A percentile compares a stretch with the other conserved stretches of the same genome.
These are phyloP conservation scores for Rosa multiflora DNA, from an alignment of 306 rosid species.

Conservation along the genomic window DNA sequence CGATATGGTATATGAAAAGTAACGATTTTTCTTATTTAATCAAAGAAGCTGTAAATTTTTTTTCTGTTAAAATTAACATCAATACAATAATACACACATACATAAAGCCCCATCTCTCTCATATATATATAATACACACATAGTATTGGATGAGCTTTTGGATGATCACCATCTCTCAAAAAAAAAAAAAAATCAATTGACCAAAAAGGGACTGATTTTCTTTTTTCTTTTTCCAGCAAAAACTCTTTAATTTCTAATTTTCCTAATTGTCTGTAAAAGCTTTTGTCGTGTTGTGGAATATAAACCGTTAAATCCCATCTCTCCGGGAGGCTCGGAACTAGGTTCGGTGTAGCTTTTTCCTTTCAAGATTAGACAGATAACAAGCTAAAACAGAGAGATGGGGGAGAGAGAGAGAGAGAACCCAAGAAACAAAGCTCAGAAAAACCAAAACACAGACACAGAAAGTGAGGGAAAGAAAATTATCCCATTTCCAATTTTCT, in stretches of 20 bases:
- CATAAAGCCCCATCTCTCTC: no score
- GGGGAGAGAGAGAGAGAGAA: background rate
- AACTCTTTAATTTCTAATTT: background rate
- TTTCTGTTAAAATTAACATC: no score
- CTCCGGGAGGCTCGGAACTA: constrained; percentile 78
- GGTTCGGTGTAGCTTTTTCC: constrained; percentile 57
- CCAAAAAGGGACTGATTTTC: background rate
- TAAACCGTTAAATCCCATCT: constrained; percentile 50
- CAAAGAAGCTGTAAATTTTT: no score
- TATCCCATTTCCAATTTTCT: constrained; percentile 19
- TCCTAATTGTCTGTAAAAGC: background rate
- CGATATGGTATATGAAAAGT: no score
- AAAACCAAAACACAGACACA: constrained; percentile 5
- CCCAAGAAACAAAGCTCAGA: background rate
- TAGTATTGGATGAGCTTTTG: no score
- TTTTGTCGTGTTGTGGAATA: constrained; percentile 36
- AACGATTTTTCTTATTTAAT: no score
- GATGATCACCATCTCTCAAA: no score
- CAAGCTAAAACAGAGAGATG: background rate
- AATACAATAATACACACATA: no score
- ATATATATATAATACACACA: no score
- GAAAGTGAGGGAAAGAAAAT: constrained; percentile 35
- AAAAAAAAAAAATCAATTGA: no score
- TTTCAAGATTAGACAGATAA: constrained; percentile 46
- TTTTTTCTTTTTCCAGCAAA: background rate